Evolutionary conservation across 192 early-diverging fungal species (phyloP), one percentile per base, ranked within the genome.

Genomic region (Gonapodya prolifera): DNA sequence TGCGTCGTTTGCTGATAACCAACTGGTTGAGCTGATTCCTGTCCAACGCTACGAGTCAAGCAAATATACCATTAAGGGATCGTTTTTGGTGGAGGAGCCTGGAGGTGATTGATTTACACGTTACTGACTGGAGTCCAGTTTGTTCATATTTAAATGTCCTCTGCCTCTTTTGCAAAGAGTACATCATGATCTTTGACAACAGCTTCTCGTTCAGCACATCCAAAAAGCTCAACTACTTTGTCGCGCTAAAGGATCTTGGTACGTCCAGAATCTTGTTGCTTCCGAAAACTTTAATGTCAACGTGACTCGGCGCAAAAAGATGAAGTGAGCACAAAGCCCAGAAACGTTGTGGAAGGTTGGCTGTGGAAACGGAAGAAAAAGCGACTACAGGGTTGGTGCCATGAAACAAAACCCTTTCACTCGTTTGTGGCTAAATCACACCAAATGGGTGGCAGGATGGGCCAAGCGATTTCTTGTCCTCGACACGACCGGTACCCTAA

Each of bases 171-270:
- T 8, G 18, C 28, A 73, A 2, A 73, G 71, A 73, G 8, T 73
- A 73, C 71, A 8, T 73, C 8, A 2, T 73, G 8, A 13, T 30
- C 31, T 73, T 18, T 18, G 71, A 73, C 71, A 73, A 73, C 31
- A 73, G 8, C 71, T 73, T 73, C 71, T 73, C 71, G 2, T 8
- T 73, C 71, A 30, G 28, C 28, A 73, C 71, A 2, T 32, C 71
- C 18, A 73, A 73, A 32, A 73, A 73, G 71, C 18, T 73, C 18
- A 73, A 18, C 31, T 73, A 73, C 31, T 73, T 73, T 73, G 71
- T 73, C 31, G 32, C 28, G 8, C 8, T 61, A 61, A 61, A 61
- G 45, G 45, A 61, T 8, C 8, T 61, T 23, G 45, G 45, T 61
- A 23, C 8, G 45, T 61, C 23, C 45, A 16, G 45, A 23, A 23